A percentile compares a stretch with the other conserved stretches of the same genome.
Evolutionary conservation across 208 protist genomes (phyloP).

Genomic region (Leishmania gerbilli): DNA sequence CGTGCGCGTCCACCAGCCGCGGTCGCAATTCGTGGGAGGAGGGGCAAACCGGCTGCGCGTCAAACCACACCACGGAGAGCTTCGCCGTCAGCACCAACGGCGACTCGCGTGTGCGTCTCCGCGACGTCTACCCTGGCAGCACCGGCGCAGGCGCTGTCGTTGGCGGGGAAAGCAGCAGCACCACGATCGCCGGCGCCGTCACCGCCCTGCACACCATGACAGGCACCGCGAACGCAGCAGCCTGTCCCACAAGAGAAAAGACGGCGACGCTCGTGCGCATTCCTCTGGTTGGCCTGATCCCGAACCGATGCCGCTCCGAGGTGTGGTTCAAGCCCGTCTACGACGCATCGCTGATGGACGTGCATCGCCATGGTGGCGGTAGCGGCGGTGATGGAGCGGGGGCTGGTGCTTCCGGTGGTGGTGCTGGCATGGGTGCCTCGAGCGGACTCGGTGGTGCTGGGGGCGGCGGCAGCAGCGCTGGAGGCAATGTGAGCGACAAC

Average conservation of each 20-base stretch:
- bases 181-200: neutral
- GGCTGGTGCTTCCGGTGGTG: neutral
- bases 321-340: constrained; percentile 64
- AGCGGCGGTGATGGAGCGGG: constrained; percentile 15
- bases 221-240: neutral
- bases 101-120: constrained; percentile 19
- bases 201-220: neutral
- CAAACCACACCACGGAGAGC: constrained; percentile 25
- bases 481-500: constrained; percentile 9
- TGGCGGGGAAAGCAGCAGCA: neutral
- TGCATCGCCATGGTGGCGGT: constrained; percentile 2
- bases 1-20: constrained; percentile 23
- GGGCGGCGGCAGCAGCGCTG: neutral
- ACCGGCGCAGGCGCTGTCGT: neutral
- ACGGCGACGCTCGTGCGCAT: constrained; percentile 39
- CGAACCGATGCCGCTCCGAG: constrained; percentile 76
- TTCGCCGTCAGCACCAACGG: constrained; percentile 29
- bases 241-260: neutral
- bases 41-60: constrained; percentile 25
- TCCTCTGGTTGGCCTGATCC: constrained; percentile 66
- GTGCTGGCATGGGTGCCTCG: neutral
- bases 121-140: constrained; percentile 19
- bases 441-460: constrained; percentile 5
- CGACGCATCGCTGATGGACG: constrained; percentile 12
- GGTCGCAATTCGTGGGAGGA: constrained; percentile 33